A percentile compares a stretch with the other conserved stretches of the same genome.
phyloP scores from a whole-genome alignment of 129 eudicot species.

The Chrysanthemum lavandulifolium region DNA sequence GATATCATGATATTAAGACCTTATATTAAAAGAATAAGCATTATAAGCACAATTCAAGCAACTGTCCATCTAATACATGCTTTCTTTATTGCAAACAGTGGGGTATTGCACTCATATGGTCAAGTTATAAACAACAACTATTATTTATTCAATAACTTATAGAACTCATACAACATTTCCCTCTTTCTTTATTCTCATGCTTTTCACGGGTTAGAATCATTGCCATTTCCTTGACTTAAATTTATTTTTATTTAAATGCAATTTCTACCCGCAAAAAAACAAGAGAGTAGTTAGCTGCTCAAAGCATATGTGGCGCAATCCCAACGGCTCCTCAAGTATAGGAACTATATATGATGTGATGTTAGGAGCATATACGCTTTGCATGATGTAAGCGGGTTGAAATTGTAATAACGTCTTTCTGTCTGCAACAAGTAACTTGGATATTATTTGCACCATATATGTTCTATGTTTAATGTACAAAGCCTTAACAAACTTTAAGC shows the following conservation, averaged over 20 bases:
- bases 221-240: background rate
- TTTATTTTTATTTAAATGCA: background rate
- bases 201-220: slow-evolving; percentile 15
- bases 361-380: background rate
- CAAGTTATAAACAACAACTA: background rate
- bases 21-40: too few species aligned
- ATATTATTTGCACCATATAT: too few species aligned
- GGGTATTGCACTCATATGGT: background rate
- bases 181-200: slow-evolving; percentile 18
- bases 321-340: background rate
- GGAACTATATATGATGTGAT: slow-evolving; percentile 6
- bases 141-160: slow-evolving; percentile 3
- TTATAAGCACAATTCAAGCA: background rate
- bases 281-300: background rate
- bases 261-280: background rate
- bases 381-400: background rate
- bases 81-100: background rate
- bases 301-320: slow-evolving; percentile 7
- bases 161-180: background rate
- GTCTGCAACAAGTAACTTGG: too few species aligned
- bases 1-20: background rate
- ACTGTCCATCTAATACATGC: background rate
- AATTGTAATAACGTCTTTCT: too few species aligned
- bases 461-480: too few species aligned
- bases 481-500: too few species aligned